Percentiles rank a stretch among this genome's conserved stretches.
Conservation (phyloP, 1,139 yeast species). For the Yamadazyma diospyri region DNA sequence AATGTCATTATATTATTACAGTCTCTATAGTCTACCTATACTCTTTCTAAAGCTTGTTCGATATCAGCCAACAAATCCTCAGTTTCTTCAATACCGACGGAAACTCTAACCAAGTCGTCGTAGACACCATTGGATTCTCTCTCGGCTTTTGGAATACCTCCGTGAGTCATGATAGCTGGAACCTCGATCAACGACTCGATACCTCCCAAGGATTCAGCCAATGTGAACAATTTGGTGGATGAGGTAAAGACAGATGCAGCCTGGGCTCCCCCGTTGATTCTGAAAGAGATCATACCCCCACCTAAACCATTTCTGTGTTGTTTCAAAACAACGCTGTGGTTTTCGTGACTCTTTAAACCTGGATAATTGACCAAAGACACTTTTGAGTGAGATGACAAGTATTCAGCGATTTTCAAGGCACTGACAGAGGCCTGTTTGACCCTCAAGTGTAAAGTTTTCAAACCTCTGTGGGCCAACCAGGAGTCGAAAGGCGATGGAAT, state of each 20-base stretch:
- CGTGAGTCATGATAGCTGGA: constrained; percentile 92
- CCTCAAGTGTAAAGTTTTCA: constrained; percentile 82
- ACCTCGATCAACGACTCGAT: constrained; percentile 84
- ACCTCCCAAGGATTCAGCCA: constrained; percentile 91
- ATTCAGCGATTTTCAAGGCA: constrained; percentile 73
- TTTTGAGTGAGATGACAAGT: constrained; percentile 46
- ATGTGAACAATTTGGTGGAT: constrained; percentile 70
- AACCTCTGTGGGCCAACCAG: constrained; percentile 92
- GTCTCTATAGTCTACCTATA: constrained; percentile 8
- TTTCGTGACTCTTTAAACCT: constrained; percentile 65
- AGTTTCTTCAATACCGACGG: constrained; percentile 85
- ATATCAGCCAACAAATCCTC: constrained; percentile 76
- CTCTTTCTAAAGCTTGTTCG: constrained; percentile 57
- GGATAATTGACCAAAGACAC: constrained; percentile 79
- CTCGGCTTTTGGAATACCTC: constrained; percentile 79
- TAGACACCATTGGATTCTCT: constrained; percentile 80
- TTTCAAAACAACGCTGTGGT: constrained; percentile 58
- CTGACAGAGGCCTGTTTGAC: constrained; percentile 64
- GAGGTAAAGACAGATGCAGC: constrained; percentile 76
- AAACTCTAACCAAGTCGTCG: constrained; percentile 78
- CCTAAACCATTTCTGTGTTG: constrained; percentile 88
- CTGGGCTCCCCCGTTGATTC: constrained; percentile 77
- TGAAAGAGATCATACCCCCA: constrained; percentile 90
- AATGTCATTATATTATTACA: neutral
- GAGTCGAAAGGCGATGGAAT: constrained; percentile 88